Evolutionary conservation across 345 rosid genomes (phyloP).

Genomic region (Citrus medica): DNA sequence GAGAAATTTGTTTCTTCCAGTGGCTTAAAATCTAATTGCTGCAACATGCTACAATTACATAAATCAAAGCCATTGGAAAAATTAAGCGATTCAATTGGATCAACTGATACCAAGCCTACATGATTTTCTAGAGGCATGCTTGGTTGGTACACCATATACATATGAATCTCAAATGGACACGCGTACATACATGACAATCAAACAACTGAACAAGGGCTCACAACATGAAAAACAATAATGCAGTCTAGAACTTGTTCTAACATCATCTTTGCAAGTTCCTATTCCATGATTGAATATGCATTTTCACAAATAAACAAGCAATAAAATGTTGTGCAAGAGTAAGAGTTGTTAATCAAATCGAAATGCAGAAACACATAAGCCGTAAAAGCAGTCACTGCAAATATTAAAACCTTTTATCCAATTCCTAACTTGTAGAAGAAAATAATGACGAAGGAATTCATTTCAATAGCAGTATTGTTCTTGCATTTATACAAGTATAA

Average conservation of each 20-base stretch:
- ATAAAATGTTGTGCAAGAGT: background rate
- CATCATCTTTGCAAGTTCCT: background rate
- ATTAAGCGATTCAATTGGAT: background rate
- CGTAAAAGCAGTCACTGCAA: background rate
- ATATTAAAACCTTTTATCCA: background rate
- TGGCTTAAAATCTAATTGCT: background rate
- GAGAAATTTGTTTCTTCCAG: background rate
- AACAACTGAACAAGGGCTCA: no score
- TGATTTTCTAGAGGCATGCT: background rate
- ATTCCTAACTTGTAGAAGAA: background rate
- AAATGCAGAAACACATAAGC: background rate
- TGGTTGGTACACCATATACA: no score
- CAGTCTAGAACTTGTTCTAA: background rate
- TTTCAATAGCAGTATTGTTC: background rate
- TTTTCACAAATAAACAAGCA: background rate
- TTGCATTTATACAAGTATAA: slow-evolving; percentile 5
- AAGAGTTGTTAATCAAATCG: background rate
- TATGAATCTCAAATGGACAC: no score
- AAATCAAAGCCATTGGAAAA: background rate
- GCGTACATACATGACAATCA: no score
- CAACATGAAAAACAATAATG: background rate
- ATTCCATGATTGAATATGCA: background rate
- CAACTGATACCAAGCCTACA: background rate
- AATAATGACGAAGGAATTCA: background rate
- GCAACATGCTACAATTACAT: no score